These are phyloP conservation scores for Thalassiosira pacifica DNA, from an alignment of 352 stramenopile species.

Conservation along the genomic window DNA sequence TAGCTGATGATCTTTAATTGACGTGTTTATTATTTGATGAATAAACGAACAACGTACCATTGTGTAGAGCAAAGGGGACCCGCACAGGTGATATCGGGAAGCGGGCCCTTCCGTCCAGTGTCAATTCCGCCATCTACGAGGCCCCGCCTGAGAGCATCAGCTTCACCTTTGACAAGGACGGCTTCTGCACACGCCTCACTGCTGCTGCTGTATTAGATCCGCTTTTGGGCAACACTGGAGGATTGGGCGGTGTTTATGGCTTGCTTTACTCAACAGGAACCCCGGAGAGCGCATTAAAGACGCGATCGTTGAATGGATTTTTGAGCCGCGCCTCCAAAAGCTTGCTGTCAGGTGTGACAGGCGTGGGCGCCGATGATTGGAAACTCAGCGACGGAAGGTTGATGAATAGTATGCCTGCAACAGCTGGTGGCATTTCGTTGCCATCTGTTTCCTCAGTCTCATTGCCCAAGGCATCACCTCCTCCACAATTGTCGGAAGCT, in stretches of 20 bases:
- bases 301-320: slow-evolving; percentile 57
- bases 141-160: slow-evolving; percentile 64
- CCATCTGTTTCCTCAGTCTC: not conserved
- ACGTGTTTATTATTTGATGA: not conserved
- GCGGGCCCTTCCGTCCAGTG: not conserved
- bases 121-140: slow-evolving; percentile 29
- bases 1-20: no score
- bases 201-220: slow-evolving; percentile 66
- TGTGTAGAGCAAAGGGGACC: slow-evolving; percentile 42
- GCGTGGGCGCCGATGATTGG: slow-evolving; percentile 64
- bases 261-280: slow-evolving; percentile 68
- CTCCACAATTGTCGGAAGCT: not conserved
- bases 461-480: not conserved
- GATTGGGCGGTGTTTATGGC: slow-evolving; percentile 65
- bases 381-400: slow-evolving; percentile 45
- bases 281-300: slow-evolving; percentile 45
- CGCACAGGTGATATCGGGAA: slow-evolving; percentile 43
- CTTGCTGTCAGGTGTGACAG: slow-evolving; percentile 56
- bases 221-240: slow-evolving; percentile 69
- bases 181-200: slow-evolving; percentile 75
- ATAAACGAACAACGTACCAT: no score
- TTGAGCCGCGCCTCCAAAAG: slow-evolving; percentile 61
- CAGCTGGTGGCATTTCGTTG: not conserved
- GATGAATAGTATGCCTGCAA: not conserved
- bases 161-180: slow-evolving; percentile 79